Percentiles rank a stretch among this genome's conserved stretches.
These are phyloP conservation scores for Rhizopus stolonifer DNA, from an alignment of 371 early-diverging fungal species.

Conservation along the genomic window DNA sequence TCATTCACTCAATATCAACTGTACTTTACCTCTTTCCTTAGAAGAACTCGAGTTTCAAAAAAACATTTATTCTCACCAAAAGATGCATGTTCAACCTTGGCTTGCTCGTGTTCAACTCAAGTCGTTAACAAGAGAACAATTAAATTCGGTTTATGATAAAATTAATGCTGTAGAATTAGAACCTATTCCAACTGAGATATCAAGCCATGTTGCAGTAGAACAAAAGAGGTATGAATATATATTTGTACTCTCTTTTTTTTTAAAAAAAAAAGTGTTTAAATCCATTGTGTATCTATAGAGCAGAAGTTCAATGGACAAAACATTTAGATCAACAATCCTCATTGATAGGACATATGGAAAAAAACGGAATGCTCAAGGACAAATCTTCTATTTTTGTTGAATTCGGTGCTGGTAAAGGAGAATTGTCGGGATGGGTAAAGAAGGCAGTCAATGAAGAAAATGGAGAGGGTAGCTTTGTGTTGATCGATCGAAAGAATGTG, in stretches of 20 bases:
- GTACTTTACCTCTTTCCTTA: conserved; percentile 46
- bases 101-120: conserved; percentile 47
- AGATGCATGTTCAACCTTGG: conserved; percentile 47
- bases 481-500: conserved; percentile 80
- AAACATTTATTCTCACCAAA: conserved; percentile 42
- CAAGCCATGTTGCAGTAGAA: conserved; percentile 52
- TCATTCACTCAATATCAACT: conserved; percentile 57
- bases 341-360: conserved; percentile 75
- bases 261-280: too few relatives aligned
- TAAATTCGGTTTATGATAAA: conserved; percentile 50
- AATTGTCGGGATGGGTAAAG: conserved; percentile 60
- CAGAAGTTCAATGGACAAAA: conserved; percentile 50
- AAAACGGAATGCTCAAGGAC: conserved; percentile 57
- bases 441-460: conserved; percentile 56
- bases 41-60: conserved; percentile 50
- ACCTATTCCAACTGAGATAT: conserved; percentile 39
- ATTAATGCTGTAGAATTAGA: conserved; percentile 43
- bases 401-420: conserved; percentile 84
- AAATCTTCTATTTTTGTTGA: conserved; percentile 67
- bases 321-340: conserved; percentile 80
- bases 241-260: too few relatives aligned
- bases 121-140: conserved; percentile 37
- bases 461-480: conserved; percentile 59
- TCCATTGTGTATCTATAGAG: conserved; percentile 18
- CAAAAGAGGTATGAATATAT: conserved; percentile 55